phyloP scores from a whole-genome alignment of 352 stramenopile genomes.

The Pythium coloratum region DNA sequence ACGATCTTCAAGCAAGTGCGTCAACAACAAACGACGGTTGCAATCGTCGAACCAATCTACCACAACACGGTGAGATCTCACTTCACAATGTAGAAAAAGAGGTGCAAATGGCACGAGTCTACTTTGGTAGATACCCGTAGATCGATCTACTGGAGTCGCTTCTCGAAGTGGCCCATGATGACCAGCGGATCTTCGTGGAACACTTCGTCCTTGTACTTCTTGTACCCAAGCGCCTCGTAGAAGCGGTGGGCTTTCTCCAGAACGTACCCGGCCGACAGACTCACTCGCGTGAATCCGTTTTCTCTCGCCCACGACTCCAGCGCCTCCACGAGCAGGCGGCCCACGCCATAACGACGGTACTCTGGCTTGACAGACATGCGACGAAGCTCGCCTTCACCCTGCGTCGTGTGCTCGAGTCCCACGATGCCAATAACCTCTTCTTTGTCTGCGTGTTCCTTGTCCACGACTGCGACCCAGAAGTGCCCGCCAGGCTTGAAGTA shows the following conservation, averaged over 20 bases:
- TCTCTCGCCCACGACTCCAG: conserved; percentile 42
- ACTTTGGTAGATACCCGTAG: background rate
- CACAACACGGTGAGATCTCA: background rate
- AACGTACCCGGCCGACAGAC: conserved; percentile 35
- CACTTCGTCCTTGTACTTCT: conserved; percentile 16
- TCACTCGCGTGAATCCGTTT: conserved; percentile 32
- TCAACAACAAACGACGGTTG: background rate
- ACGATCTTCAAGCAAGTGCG: background rate
- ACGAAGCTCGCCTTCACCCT: conserved; percentile 33
- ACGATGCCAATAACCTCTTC: conserved; percentile 34
- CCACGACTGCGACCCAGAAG: conserved; percentile 45
- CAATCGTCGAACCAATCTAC: background rate
- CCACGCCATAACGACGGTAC: conserved; percentile 37
- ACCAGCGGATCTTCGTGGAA: conserved; percentile 36
- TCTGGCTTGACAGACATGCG: conserved; percentile 48
- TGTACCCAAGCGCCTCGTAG: conserved; percentile 28
- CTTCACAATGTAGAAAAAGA: background rate
- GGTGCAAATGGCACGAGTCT: background rate
- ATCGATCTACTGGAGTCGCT: conserved; percentile 11
- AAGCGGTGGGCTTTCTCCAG: conserved; percentile 39
- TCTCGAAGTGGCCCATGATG: conserved; percentile 30
- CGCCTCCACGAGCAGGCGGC: conserved; percentile 32
- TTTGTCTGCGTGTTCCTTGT: conserved; percentile 14
- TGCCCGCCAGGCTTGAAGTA: conserved; percentile 46
- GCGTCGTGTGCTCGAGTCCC: conserved; percentile 26